Evolutionary conservation across 306 rosid species (phyloP), one percentile per base, ranked within the genome.

Genomic region (Prunus mira): DNA sequence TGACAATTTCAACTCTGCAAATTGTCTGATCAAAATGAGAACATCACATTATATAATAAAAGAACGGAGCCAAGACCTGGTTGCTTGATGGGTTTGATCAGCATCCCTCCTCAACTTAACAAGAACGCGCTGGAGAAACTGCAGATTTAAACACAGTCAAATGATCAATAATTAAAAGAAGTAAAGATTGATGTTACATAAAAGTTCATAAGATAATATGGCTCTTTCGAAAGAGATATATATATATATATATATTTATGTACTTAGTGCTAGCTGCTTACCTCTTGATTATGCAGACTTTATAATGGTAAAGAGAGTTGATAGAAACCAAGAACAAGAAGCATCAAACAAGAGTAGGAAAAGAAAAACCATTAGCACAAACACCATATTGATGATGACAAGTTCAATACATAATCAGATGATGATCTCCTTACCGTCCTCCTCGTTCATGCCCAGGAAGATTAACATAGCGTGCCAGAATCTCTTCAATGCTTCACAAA

Each of bases 281-380:
- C 91, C 92, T 87, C 91, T 76, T 89, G 79, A 67, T 89, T 83
- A 32, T 83, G 86, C 75, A 72, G 82, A 71, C 93, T 89, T 79
- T 13, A 49, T 13, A 32, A 74, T 73, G 82, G 69, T 78, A 62
- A 22, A 38, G 43, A 38, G 41, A 66, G 62, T 62, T 68, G 60
- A 52, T 72, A 54, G 25, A 49, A 38, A 63, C 34, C 54, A 63
- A 72, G 64, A 58, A 13, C 28, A 24, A 58, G 15, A 38, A 38
- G 17, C 64, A 58, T 24, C 64, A 7, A 20, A 58, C 32, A 14
- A 56, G 12, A 28, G 11, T 20, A 41, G 76, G 55, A 78, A 71
- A 49, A 25, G 9, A 20, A 30, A 18, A 41, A n/a, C 25, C 27
- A 22, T 58, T 27, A 1, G 43, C 43, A 38, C 43, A 38, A 38